Evolutionary conservation across 2,329 filamentous ascomycete genomes (phyloP), one percentile per base, ranked within the genome.

Genomic region (Diaporthe citriasiana): DNA sequence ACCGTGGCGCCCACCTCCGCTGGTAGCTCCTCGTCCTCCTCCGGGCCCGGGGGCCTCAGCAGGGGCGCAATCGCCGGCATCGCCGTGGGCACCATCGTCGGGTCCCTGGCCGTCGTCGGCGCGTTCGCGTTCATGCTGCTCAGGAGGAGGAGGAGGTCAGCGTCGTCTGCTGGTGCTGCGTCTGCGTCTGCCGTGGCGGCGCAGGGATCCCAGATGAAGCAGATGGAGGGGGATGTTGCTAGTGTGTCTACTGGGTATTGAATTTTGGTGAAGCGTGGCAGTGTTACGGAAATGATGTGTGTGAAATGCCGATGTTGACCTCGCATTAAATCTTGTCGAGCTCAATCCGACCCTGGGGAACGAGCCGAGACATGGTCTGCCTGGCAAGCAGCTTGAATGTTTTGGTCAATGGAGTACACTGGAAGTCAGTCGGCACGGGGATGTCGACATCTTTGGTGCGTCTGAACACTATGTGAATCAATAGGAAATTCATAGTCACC

Each of bases 61-160:
- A 77, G 55, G 6, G 82, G 83, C 17, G 81, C 80, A 66, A 82
- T 81, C 74, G 82, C 82, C 4, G 83, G 83, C 8, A 82, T 84
- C 53, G 81, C 82, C 15, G 81, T 83, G 12, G 83, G 83, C 30
- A 79, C 79, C 5, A 76, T 83, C 33, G 77, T 81, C 10, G 82
- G 80, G 12, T 80, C 80, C 4, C 77, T 82, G 12, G 78, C 77
- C 17, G 76, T 81, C 35, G 79, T 82, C 1, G 78, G 79, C 6
- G 76, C 70, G 4, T 71, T 81, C 38, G 82, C 80, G 3, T 82
- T 79, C 70, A 55, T 79, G 17, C 73, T 82, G 25, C 78, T 81
- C 51, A 74, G 40, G 53, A 74, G 71, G 70, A 74, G 73, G 25
- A 60, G 55, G 51, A n/a, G n/a, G n/a, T n/a, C n/a, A n/a, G n/a